phyloP scores from a whole-genome alignment of 2,329 filamentous ascomycete species.

The Sporothrix protearum region DNA sequence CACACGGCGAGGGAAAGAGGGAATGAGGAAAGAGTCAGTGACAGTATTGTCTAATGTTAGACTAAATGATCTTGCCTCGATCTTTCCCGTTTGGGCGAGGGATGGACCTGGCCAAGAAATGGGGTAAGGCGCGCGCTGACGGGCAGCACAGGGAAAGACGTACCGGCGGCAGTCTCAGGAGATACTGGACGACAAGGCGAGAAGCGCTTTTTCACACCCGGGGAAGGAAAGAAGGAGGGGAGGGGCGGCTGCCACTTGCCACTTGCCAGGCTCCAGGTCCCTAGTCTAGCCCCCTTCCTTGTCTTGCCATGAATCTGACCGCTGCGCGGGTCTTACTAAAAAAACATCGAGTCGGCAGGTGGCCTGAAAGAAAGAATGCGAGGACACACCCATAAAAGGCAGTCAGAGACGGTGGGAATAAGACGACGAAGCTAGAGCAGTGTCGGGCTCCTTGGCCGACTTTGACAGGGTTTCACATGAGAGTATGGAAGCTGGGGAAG shows the following conservation, averaged over 20 bases:
- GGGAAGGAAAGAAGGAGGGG: slow-evolving; percentile 5
- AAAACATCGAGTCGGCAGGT: neutral
- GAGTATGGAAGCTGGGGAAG: neutral
- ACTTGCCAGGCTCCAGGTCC: neutral
- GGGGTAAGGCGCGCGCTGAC: slow-evolving; percentile 11
- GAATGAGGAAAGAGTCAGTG: no score
- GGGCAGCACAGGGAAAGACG: slow-evolving; percentile 6
- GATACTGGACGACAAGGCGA: slow-evolving; percentile 12
- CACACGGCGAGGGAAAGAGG: neutral
- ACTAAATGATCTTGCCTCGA: neutral
- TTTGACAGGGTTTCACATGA: neutral
- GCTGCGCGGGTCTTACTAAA: slow-evolving; percentile 3
- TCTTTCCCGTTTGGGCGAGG: neutral
- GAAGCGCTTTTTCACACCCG: neutral
- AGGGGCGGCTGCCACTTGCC: neutral
- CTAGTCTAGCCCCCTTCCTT: slow-evolving; percentile 1
- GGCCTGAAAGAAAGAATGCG: slow-evolving; percentile 10
- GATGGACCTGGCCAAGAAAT: neutral
- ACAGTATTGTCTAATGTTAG: no score
- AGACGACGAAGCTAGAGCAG: neutral
- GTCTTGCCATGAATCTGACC: slow-evolving; percentile 6
- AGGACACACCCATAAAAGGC: slow-evolving; percentile 2
- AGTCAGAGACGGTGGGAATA: neutral
- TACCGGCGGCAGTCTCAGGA: slow-evolving; percentile 5
- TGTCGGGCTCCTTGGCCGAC: neutral